phyloP scores from a whole-genome alignment of 2,329 filamentous ascomycete species.

The Aspergillus puulaauensis region DNA sequence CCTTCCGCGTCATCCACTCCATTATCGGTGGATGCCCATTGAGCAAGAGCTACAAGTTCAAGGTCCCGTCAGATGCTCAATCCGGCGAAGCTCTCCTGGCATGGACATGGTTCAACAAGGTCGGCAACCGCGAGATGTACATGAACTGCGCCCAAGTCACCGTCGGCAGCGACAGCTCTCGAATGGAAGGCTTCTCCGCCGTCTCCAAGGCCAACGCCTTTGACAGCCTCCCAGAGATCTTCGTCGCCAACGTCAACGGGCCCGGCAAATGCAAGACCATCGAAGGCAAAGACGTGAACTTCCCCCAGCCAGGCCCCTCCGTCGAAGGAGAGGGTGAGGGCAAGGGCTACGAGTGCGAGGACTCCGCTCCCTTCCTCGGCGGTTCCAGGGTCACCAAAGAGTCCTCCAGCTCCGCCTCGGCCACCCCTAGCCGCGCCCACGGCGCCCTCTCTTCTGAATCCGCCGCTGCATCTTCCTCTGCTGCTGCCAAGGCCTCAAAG shows the following conservation, averaged over 20 bases:
- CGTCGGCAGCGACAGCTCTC: conserved; percentile 42
- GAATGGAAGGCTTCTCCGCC: conserved; percentile 8
- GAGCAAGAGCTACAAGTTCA: conserved; percentile 61
- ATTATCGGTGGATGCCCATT: conserved; percentile 60
- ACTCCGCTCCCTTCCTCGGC: conserved; percentile 31
- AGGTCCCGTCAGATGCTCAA: conserved; percentile 64
- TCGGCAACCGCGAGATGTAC: conserved; percentile 82
- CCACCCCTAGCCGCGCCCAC: not conserved
- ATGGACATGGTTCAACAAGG: conserved; percentile 76
- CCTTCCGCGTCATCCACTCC: conserved; percentile 68
- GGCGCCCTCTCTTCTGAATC: not conserved
- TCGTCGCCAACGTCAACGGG: conserved; percentile 66
- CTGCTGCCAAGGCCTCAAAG: not conserved
- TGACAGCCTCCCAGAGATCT: conserved; percentile 63
- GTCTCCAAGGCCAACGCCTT: conserved; percentile 39
- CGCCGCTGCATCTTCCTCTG: conserved; percentile 9
- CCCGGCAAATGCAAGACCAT: conserved; percentile 55
- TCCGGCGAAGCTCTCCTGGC: conserved; percentile 63
- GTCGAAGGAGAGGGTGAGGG: conserved; percentile 40
- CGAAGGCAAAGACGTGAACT: conserved; percentile 60
- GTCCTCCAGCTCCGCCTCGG: conserved; percentile 7
- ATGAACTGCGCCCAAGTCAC: conserved; percentile 78
- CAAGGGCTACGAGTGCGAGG: conserved; percentile 35
- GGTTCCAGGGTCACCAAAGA: conserved; percentile 1
- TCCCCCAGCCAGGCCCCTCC: conserved; percentile 64